Evolutionary conservation across 352 stramenopile species (phyloP).

Genomic region (Saprolegnia diclina): DNA sequence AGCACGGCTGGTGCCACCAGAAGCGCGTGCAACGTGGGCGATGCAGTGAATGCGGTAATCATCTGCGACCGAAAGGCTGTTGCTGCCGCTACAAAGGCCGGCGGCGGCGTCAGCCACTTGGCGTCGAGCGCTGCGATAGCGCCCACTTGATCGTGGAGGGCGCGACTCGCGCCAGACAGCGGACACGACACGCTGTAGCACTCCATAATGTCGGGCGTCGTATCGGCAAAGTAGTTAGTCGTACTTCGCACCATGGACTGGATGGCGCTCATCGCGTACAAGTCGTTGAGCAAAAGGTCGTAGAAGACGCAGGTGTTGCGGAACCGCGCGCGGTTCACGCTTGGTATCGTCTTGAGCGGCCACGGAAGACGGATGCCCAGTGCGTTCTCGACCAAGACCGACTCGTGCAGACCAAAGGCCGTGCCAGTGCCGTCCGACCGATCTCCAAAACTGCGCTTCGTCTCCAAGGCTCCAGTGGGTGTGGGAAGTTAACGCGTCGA

Average conservation of each 20-base stretch:
- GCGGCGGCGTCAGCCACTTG: background rate
- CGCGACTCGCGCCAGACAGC: background rate
- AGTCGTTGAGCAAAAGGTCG: background rate
- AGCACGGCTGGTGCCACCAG: background rate
- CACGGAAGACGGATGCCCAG: background rate
- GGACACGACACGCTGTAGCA: background rate
- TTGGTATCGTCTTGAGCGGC: background rate
- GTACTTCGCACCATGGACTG: background rate
- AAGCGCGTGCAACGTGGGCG: background rate
- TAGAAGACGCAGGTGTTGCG: background rate
- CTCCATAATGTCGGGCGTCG: background rate
- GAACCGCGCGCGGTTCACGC: background rate
- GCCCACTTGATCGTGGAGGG: conserved; percentile 1
- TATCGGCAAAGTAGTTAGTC: background rate
- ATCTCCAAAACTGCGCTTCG: conserved; percentile 9
- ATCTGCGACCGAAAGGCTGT: conserved; percentile 1
- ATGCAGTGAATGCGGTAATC: background rate
- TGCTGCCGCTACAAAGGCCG: background rate
- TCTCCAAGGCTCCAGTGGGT: background rate
- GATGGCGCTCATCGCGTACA: background rate
- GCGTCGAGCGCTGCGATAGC: conserved; percentile 10
- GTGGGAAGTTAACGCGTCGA: background rate
- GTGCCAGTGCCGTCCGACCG: background rate
- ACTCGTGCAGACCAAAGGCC: conserved; percentile 5
- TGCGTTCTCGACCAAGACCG: conserved; percentile 1